phyloP scores from a whole-genome alignment of 768 basidiomycete species.

The Amanita rubescens region DNA sequence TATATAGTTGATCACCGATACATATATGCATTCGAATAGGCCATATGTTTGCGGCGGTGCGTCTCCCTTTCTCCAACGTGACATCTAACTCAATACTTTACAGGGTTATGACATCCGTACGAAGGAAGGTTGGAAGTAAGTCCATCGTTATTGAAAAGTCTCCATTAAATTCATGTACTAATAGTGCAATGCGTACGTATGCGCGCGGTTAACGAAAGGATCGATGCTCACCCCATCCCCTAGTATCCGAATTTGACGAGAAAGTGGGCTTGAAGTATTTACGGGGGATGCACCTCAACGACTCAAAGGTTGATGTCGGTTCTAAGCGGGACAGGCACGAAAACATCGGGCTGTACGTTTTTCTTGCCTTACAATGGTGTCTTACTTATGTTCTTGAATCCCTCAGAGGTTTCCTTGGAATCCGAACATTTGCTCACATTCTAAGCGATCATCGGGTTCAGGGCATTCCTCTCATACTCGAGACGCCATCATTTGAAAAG shows the following conservation, averaged over 20 bases:
- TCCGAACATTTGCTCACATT: conserved; percentile 56
- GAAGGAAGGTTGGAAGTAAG: conserved; percentile 64
- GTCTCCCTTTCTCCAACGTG: conserved; percentile 11
- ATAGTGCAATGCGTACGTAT: conserved; percentile 20
- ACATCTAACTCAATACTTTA: not conserved
- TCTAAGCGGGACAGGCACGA: conserved; percentile 77
- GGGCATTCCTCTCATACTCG: conserved; percentile 71
- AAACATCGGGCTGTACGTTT: conserved; percentile 72
- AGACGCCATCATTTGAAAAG: conserved; percentile 69
- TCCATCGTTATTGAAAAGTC: conserved; percentile 7
- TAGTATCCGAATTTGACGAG: conserved; percentile 61
- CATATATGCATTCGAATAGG: too few relatives aligned
- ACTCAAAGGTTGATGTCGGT: conserved; percentile 58
- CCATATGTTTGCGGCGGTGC: too few relatives aligned
- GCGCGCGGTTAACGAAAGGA: not conserved
- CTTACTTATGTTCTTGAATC: not conserved
- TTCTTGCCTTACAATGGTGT: not conserved
- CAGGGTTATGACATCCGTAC: conserved; percentile 81
- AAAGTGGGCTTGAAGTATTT: conserved; percentile 67
- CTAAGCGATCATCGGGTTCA: conserved; percentile 62
- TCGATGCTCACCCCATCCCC: not conserved
- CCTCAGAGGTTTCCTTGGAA: conserved; percentile 58
- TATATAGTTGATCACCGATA: not conserved
- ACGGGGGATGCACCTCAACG: conserved; percentile 81
- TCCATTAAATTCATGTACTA: not conserved